Evolutionary conservation across 768 basidiomycete species (phyloP).

Genomic region (Suillus fuscotomentosus): DNA sequence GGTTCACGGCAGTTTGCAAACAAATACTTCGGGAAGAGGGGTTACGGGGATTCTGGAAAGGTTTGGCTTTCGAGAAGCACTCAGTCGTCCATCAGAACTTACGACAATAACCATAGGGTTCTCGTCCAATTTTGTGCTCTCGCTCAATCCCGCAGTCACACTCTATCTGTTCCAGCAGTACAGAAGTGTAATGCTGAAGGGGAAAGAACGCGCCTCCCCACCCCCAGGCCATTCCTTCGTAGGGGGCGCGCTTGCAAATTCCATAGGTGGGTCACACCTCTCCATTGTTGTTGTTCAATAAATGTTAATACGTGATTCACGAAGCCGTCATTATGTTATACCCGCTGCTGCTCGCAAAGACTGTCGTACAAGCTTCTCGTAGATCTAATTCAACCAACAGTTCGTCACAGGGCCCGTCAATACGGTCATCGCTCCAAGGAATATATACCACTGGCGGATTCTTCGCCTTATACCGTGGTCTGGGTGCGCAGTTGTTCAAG

Average conservation of each 20-base stretch:
- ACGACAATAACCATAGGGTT: conserved; percentile 38
- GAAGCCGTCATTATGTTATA: conserved; percentile 48
- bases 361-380: conserved; percentile 42
- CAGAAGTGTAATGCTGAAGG: conserved; percentile 35
- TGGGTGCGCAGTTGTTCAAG: conserved; percentile 49
- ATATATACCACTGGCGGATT: conserved; percentile 24
- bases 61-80: conserved; percentile 24
- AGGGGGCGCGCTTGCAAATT: conserved; percentile 54
- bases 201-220: conserved; percentile 28
- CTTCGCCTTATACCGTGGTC: conserved; percentile 51
- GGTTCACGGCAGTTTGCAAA: conserved; percentile 22
- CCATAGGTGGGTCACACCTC: conserved; percentile 34
- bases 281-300: neutral
- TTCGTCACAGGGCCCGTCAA: conserved; percentile 10
- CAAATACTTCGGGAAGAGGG: conserved; percentile 50
- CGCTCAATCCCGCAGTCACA: conserved; percentile 58
- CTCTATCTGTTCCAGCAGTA: conserved; percentile 53
- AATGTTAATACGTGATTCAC: neutral
- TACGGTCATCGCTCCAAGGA: conserved; percentile 14
- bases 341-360: conserved; percentile 61
- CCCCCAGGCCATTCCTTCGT: conserved; percentile 50
- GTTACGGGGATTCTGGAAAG: conserved; percentile 55
- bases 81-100: neutral
- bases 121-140: conserved; percentile 45
- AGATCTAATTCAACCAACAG: conserved; percentile 21